Evolutionary conservation across 495 filamentous ascomycete genomes (phyloP).

Genomic region (Penicillium lagena): DNA sequence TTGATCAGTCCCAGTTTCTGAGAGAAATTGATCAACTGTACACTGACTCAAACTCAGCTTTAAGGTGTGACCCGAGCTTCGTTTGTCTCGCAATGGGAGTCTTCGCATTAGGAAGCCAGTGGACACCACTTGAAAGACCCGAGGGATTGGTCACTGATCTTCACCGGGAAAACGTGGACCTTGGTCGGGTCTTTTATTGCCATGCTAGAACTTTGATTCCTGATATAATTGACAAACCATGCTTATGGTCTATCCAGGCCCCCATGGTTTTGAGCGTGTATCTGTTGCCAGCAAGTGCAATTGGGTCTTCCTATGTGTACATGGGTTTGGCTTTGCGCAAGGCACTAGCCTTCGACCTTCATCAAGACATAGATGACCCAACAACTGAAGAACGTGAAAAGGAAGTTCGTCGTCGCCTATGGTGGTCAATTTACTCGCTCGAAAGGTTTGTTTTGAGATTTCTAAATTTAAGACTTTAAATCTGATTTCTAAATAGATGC

Average conservation of each 20-base stretch:
- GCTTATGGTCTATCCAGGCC: slow-evolving; percentile 15
- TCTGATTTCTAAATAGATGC: slow-evolving; percentile 6
- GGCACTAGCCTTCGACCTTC: slow-evolving; percentile 34
- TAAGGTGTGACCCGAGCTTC: slow-evolving; percentile 10
- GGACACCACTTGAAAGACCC: slow-evolving; percentile 11
- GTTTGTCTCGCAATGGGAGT: slow-evolving; percentile 11
- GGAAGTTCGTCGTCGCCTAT: slow-evolving; percentile 14
- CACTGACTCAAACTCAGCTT: slow-evolving; percentile 1
- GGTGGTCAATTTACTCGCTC: slow-evolving; percentile 23
- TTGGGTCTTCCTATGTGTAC: slow-evolving; percentile 18
- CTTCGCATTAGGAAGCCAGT: slow-evolving; percentile 21
- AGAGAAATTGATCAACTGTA: slow-evolving; percentile 14
- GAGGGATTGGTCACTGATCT: not conserved
- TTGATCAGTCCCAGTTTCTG: slow-evolving; percentile 16
- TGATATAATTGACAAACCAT: slow-evolving; percentile 13
- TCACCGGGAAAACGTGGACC: slow-evolving; percentile 2
- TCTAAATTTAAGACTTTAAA: not conserved
- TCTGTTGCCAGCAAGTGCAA: slow-evolving; percentile 15
- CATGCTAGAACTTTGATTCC: slow-evolving; percentile 14
- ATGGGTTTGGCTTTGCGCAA: slow-evolving; percentile 36
- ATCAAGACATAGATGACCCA: slow-evolving; percentile 14
- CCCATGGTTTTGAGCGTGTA: slow-evolving; percentile 17
- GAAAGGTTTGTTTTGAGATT: slow-evolving; percentile 10
- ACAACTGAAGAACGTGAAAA: slow-evolving; percentile 3
- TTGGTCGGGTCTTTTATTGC: slow-evolving; percentile 9